These are phyloP conservation scores for Ensete glaucum DNA, from an alignment of 176 grass and related monocot genomes.

Conservation along the genomic window DNA sequence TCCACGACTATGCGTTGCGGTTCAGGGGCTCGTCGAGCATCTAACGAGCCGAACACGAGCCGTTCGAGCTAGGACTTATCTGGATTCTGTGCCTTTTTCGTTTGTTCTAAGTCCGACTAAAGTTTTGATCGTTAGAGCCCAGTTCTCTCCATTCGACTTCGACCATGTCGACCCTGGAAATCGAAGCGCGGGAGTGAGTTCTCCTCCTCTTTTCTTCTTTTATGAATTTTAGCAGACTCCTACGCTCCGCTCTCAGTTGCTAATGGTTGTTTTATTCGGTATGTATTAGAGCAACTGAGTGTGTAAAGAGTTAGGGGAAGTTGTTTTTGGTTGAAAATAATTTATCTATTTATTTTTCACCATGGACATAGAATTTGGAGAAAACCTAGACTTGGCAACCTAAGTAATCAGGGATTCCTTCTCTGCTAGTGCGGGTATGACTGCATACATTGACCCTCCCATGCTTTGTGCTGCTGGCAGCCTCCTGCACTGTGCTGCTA, in stretches of 20 bases:
- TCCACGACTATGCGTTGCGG: no score
- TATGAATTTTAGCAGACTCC: background rate
- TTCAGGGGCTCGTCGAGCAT: no score
- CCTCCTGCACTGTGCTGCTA: no score
- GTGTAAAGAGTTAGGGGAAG: background rate
- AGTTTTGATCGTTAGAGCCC: background rate
- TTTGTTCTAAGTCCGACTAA: no score
- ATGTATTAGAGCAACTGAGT: background rate
- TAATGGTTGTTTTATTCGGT: background rate
- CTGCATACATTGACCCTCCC: background rate
- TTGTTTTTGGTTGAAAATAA: background rate
- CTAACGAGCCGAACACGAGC: no score
- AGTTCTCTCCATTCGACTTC: background rate
- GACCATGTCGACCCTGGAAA: conserved; percentile 66
- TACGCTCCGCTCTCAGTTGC: background rate
- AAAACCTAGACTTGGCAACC: background rate
- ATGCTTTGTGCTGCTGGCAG: background rate
- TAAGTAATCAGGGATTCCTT: background rate
- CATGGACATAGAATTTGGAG: background rate
- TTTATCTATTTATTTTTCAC: background rate
- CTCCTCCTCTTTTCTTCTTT: background rate
- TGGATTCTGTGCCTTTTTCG: no score
- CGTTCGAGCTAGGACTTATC: no score
- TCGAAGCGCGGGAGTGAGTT: conserved; percentile 94
- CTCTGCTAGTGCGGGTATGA: background rate